phyloP scores from a whole-genome alignment of 345 rosid genomes.

The Lepidium didymum region DNA sequence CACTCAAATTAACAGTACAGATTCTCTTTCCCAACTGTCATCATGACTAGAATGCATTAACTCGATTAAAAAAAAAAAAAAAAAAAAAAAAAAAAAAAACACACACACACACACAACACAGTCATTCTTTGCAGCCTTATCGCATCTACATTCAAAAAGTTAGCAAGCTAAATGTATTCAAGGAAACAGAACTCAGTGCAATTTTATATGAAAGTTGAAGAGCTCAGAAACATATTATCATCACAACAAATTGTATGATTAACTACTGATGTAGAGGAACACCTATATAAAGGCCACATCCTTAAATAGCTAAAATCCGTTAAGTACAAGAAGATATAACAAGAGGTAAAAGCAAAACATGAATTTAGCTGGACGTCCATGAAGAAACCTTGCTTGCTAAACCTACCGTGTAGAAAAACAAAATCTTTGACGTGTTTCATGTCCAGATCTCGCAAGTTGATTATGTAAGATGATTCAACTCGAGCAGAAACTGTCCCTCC shows the following conservation, averaged over 20 bases:
- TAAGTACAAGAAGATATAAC: neutral
- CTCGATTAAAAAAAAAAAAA: neutral
- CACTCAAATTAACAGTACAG: constrained; percentile 4
- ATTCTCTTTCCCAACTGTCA: neutral
- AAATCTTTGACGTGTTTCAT: constrained; percentile 94
- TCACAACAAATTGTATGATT: neutral
- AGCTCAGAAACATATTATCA: neutral
- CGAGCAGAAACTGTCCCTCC: constrained; percentile 64
- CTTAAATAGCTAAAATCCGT: too few relatives aligned
- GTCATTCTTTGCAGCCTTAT: neutral
- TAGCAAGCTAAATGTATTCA: neutral
- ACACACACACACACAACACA: neutral
- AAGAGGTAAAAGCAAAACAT: neutral
- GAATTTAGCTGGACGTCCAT: neutral
- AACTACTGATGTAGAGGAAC: neutral
- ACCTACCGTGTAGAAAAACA: constrained; percentile 84
- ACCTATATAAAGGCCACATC: too few relatives aligned
- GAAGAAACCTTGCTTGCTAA: constrained; percentile 14
- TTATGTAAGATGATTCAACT: constrained; percentile 77
- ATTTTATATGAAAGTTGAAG: neutral
- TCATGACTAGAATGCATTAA: constrained; percentile 1
- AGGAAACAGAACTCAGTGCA: neutral
- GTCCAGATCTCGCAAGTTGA: constrained; percentile 77
- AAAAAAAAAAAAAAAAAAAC: neutral
- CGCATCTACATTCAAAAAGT: neutral